Evolutionary conservation across 129 eudicot species (phyloP).

Genomic region (sunflower (Helianthus annuus)): DNA sequence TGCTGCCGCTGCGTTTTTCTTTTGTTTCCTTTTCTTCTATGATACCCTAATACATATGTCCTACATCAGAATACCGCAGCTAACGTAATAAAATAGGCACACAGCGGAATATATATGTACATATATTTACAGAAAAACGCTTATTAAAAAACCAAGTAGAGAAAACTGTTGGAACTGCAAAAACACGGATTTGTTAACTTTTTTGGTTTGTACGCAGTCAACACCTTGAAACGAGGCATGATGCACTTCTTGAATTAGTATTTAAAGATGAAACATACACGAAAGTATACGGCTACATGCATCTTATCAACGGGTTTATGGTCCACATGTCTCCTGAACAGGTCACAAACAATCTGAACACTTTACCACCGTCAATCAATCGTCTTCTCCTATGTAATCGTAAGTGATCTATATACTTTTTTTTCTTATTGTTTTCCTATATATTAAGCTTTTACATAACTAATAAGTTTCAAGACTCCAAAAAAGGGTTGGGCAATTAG

Average conservation of each 20-base stretch:
- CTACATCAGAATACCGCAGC: no score
- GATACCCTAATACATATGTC: no score
- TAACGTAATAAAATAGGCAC: no score
- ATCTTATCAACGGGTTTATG: conserved; percentile 89
- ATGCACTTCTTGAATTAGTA: conserved; percentile 72
- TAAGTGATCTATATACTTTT: no score
- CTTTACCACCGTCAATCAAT: not conserved
- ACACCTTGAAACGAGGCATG: conserved; percentile 79
- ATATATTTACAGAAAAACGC: no score
- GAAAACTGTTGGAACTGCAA: no score
- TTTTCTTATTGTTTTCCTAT: no score
- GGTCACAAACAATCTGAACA: conserved; percentile 52
- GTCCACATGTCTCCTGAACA: conserved; percentile 89
- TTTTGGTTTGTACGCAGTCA: conserved; percentile 43
- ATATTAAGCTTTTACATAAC: not conserved
- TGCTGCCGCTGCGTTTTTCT: no score
- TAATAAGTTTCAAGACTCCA: conserved; percentile 67
- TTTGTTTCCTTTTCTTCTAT: no score
- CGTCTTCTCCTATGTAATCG: no score
- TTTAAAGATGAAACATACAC: conserved; percentile 75
- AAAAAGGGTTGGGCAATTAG: conserved; percentile 94
- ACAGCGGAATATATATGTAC: no score
- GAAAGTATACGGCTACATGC: conserved; percentile 90
- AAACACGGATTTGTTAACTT: not conserved
- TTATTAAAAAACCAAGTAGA: no score